A percentile compares a stretch with the other conserved stretches of the same genome.
phyloP scores from a whole-genome alignment of 108 stramenopile species.

The Conticribra weissflogii region DNA sequence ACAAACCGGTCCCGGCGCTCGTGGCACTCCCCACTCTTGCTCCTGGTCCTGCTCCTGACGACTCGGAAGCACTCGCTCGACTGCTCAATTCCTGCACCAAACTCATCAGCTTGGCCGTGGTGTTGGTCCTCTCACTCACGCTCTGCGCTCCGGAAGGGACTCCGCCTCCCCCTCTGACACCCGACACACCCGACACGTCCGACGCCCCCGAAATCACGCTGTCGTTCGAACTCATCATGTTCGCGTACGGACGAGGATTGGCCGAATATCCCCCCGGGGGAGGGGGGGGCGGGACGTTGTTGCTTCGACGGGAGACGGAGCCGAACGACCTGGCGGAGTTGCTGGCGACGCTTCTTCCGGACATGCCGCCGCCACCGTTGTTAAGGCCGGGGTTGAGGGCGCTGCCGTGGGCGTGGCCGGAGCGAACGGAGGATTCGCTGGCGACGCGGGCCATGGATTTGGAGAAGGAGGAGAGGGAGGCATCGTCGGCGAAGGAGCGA shows the following conservation, averaged over 20 bases:
- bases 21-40: neutral
- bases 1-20: neutral
- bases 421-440: slow-evolving; percentile 13
- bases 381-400: neutral
- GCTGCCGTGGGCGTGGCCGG: slow-evolving; percentile 2
- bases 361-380: neutral
- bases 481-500: slow-evolving; percentile 18
- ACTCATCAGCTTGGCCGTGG: slow-evolving; percentile 17
- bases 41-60: neutral
- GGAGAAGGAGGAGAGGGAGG: slow-evolving; percentile 41
- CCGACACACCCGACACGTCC: neutral
- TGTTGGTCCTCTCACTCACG: slow-evolving; percentile 11
- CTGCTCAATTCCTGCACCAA: neutral
- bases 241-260: neutral
- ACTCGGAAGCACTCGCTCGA: neutral
- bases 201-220: neutral
- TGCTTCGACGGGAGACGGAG: too few species aligned
- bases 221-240: neutral
- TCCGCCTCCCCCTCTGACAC: neutral
- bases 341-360: neutral
- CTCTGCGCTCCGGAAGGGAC: neutral
- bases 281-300: too few species aligned
- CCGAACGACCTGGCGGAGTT: neutral
- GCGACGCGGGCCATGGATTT: slow-evolving; percentile 42
- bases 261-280: too few species aligned